phyloP scores from a whole-genome alignment of 805 yeast genomes.

The Schwanniomyces occidentalis region DNA sequence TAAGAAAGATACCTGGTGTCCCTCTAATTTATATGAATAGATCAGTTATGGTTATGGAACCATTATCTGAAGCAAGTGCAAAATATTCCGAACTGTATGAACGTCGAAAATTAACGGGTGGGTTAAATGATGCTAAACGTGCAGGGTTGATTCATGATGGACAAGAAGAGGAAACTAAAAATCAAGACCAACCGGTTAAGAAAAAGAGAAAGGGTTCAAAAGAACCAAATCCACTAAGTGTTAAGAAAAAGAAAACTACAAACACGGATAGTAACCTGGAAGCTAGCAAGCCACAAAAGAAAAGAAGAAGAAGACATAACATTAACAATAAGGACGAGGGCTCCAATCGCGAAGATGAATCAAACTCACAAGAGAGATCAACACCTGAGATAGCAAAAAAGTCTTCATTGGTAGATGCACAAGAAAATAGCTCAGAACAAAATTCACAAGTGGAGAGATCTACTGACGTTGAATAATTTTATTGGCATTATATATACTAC shows the following conservation, averaged over 20 bases:
- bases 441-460: too few relatives aligned
- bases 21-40: slow-evolving; percentile 86
- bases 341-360: too few relatives aligned
- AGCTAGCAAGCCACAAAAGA: slow-evolving; percentile 11
- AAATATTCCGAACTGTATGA: slow-evolving; percentile 50
- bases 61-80: slow-evolving; percentile 70
- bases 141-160: slow-evolving; percentile 43
- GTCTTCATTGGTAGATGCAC: too few relatives aligned
- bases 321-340: too few relatives aligned
- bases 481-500: too few relatives aligned
- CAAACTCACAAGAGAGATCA: too few relatives aligned
- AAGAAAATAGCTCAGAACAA: too few relatives aligned
- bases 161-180: slow-evolving; percentile 14
- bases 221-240: slow-evolving; percentile 88
- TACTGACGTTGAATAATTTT: too few relatives aligned
- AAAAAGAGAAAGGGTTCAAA: slow-evolving; percentile 69
- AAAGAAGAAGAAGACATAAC: slow-evolving; percentile 29
- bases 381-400: too few relatives aligned
- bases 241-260: slow-evolving; percentile 67
- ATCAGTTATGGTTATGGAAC: slow-evolving; percentile 96
- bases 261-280: slow-evolving; percentile 5
- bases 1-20: slow-evolving; percentile 83
- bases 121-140: slow-evolving; percentile 65
- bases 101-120: slow-evolving; percentile 65
- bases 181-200: slow-evolving; percentile 13